Percentiles rank a stretch among this genome's conserved stretches.
Conservation (phyloP, 768 basidiomycete genomes). For the Lactarius hengduanensis region DNA sequence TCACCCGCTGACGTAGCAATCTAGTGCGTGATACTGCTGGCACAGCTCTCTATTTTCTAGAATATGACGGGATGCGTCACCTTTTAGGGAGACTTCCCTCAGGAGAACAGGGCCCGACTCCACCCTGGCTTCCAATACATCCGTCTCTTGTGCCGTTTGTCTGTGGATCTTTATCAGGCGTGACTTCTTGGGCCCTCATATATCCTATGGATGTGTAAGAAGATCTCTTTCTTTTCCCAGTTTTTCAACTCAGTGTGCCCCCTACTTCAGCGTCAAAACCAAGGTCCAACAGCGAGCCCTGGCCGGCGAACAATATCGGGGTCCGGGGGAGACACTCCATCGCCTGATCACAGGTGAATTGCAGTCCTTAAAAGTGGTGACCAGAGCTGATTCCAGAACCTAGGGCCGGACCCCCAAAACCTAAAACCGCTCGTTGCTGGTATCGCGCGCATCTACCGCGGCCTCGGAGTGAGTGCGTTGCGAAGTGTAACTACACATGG, state of each 20-base stretch:
- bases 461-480: conserved; percentile 89
- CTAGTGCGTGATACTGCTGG: conserved; percentile 86
- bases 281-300: conserved; percentile 93
- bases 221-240: background rate
- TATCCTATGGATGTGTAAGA: conserved; percentile 92
- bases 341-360: conserved; percentile 75
- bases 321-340: conserved; percentile 67
- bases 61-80: conserved; percentile 91
- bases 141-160: conserved; percentile 81
- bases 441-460: conserved; percentile 83
- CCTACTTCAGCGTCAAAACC: conserved; percentile 70
- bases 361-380: background rate
- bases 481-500: conserved; percentile 94
- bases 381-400: background rate
- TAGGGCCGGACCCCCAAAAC: conserved; percentile 75
- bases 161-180: conserved; percentile 88
- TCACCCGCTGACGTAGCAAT: conserved; percentile 13
- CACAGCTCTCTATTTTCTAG: conserved; percentile 89
- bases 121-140: conserved; percentile 84
- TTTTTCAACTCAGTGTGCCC: conserved; percentile 27
- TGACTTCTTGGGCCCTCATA: conserved; percentile 57
- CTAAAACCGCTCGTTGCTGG: conserved; percentile 79
- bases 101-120: conserved; percentile 79
- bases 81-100: conserved; percentile 72
- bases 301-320: conserved; percentile 71